Base-by-base conservation (phyloP, 768 basidiomycete species). In the Lepiota venenata region DNA sequence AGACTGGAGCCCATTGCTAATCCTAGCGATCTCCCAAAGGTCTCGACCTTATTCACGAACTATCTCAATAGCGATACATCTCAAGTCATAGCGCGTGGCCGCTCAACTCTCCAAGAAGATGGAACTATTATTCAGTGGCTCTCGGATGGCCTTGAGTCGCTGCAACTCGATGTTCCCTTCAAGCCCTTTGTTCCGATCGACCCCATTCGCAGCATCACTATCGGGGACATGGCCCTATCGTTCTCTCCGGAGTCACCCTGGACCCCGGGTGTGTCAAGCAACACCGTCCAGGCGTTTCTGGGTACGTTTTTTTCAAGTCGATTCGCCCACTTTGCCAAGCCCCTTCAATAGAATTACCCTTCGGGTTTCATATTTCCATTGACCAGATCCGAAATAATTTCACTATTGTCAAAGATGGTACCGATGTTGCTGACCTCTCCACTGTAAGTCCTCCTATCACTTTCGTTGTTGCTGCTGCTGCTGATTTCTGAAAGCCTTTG, bases 31-130 rank as follows among this genome's bases (percentile, higher is more conserved):
- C 75, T 88, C 38, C 71, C 66, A 3, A 60, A 63, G n/a, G 70
- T 88, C 44, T 84, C 84, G 6, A 64, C 79, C 50, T 70, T 90
- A 39, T 90, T 90, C 66, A 87, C 85, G 14, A 79, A 81, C 44
- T 89, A 87, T 63, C 70, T 91, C 58, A 89, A 91, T 60, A 77
- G 84, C 20, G 78, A 81, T 20, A 65, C 60, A 15, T 81, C 85
- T 3, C 75, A 71, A 3, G 83, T 89, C 36, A 63, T 82, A 53
- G 88, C 86, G 1, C 72, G 69, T 11, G 88, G 87, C 14, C 64
- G 70, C 47, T 84, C 83, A 18, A 83, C 85, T 9, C 64, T 78
- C 3, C 85, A 85, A 57, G 45, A 68, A 2, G 83, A 87, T 63
- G 80, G 81, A 22, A 67, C 78, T 11, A 61, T 67, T 4, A 79